Evolutionary conservation across 1,284 basidiomycete genomes (phyloP).

Genomic region (Rhodotorula sp.): DNA sequence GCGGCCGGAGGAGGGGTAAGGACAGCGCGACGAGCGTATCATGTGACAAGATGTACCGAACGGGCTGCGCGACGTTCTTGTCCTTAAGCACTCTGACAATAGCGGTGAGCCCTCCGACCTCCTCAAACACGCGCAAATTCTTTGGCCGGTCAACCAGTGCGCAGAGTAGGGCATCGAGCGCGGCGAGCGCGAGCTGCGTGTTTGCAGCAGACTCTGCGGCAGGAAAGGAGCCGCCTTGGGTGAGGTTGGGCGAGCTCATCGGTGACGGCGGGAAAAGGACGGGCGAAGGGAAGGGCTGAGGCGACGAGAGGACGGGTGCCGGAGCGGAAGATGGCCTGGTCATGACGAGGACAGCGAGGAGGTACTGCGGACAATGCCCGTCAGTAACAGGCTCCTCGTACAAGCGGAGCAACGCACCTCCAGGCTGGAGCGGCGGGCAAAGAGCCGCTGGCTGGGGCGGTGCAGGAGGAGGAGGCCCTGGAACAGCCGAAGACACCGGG

Average conservation of each 20-base stretch:
- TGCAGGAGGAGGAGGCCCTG: constrained; percentile 80
- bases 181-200: constrained; percentile 59
- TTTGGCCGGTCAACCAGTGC: constrained; percentile 76
- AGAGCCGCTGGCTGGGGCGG: constrained; percentile 64
- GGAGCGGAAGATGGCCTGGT: constrained; percentile 46
- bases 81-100: constrained; percentile 81
- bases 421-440: constrained; percentile 67
- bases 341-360: constrained; percentile 49
- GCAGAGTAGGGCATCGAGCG: constrained; percentile 79
- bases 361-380: constrained; percentile 33
- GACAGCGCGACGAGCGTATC: background rate
- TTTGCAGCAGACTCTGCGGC: background rate
- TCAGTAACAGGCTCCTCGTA: constrained; percentile 21
- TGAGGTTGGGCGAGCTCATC: constrained; percentile 38
- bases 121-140: constrained; percentile 74
- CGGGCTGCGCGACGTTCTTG: constrained; percentile 74
- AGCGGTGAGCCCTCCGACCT: constrained; percentile 69
- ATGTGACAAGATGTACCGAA: constrained; percentile 61
- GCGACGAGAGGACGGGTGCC: constrained; percentile 63
- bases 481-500: constrained; percentile 62
- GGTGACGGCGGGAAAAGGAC: constrained; percentile 40
- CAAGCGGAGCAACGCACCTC: constrained; percentile 60
- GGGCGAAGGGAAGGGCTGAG: constrained; percentile 61
- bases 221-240: background rate
- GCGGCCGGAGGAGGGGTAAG: background rate